Evolutionary conservation across 805 yeast species (phyloP).

Genomic region (Ogataea polymorpha): DNA sequence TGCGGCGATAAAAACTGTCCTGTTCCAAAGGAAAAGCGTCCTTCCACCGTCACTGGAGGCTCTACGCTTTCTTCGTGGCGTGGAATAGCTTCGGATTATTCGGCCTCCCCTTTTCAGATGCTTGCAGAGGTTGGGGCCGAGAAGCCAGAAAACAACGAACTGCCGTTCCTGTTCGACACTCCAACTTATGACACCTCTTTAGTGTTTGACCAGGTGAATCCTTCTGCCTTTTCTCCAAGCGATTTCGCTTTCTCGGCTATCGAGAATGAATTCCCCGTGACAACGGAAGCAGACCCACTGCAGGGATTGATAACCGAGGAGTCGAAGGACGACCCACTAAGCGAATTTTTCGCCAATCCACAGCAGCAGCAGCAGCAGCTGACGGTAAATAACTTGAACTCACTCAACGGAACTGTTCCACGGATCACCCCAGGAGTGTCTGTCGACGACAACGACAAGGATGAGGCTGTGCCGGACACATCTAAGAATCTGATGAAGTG

Average conservation of each 20-base stretch:
- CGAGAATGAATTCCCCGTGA: conserved; percentile 4
- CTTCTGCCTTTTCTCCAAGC: conserved; percentile 17
- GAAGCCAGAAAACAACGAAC: conserved; percentile 32
- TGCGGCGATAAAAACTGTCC: conserved; percentile 78
- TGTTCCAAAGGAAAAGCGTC: conserved; percentile 43
- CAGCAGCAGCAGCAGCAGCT: conserved; percentile 15
- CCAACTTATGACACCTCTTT: conserved; percentile 50
- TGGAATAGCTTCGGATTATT: conserved; percentile 5
- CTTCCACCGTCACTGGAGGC: conserved; percentile 9
- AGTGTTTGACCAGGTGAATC: conserved; percentile 38
- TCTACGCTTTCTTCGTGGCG: background rate
- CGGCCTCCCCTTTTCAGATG: conserved; percentile 23
- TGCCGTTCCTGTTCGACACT: conserved; percentile 46
- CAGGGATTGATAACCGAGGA: conserved; percentile 50
- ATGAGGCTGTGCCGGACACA: conserved; percentile 61
- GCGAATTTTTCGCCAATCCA: conserved; percentile 16
- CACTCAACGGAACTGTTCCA: conserved; percentile 15
- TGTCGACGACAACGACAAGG: conserved; percentile 23
- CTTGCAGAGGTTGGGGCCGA: conserved; percentile 12
- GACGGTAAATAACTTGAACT: conserved; percentile 21
- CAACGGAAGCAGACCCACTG: conserved; percentile 15
- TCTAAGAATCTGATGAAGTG: conserved; percentile 64
- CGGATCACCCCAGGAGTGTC: conserved; percentile 18
- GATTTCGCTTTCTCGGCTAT: conserved; percentile 8
- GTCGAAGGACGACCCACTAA: conserved; percentile 53